Percentiles rank a stretch among this genome's conserved stretches.
Evolutionary conservation across 2,329 filamentous ascomycete species (phyloP).

Genomic region (Fusarium dlaminii): DNA sequence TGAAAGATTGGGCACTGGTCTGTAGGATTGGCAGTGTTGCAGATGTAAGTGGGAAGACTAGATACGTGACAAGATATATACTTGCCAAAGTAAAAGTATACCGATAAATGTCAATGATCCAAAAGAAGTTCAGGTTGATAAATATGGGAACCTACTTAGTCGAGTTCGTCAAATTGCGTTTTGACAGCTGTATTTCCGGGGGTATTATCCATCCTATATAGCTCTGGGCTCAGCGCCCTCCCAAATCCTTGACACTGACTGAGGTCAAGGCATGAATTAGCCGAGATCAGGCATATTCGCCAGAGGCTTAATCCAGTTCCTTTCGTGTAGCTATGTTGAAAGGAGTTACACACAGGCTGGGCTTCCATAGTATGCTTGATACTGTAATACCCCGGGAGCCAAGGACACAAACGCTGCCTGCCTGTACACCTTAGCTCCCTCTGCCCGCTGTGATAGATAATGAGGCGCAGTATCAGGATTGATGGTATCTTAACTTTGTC

Average conservation of each 20-base stretch:
- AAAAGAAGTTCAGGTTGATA: no score
- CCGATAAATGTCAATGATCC: background rate
- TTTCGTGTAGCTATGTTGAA: background rate
- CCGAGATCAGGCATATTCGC: background rate
- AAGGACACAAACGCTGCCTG: background rate
- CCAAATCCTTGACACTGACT: background rate
- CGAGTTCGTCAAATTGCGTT: background rate
- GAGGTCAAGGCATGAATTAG: background rate
- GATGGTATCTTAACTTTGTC: rapidly evolving
- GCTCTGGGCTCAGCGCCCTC: background rate
- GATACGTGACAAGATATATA: background rate
- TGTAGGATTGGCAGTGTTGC: no score
- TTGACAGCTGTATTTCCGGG: background rate
- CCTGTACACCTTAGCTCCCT: background rate
- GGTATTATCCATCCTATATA: background rate
- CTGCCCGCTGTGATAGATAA: no score
- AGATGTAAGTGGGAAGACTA: no score
- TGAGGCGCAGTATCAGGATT: background rate
- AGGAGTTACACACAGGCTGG: background rate
- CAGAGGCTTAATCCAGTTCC: background rate
- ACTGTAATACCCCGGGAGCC: background rate
- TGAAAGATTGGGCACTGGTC: no score
- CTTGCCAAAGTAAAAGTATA: background rate
- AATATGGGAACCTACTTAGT: no score
- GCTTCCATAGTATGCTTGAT: background rate